Evolutionary conservation across 176 grass and related monocot species (phyloP).

Genomic region (Aegilops sharonensis): DNA sequence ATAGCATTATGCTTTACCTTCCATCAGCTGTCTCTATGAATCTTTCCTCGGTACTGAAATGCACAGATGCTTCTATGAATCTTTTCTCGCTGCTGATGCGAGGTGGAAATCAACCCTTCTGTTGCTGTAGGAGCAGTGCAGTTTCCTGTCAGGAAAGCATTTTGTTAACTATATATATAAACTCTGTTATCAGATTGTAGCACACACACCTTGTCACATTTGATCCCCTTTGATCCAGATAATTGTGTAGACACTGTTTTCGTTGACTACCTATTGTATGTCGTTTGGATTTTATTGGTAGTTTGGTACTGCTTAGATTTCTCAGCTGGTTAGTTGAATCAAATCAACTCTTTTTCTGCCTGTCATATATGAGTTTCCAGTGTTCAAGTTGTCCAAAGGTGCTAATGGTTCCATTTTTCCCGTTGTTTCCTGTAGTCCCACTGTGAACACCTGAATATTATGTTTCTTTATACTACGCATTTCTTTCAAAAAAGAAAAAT

Average conservation of each 20-base stretch:
- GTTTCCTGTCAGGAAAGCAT: background rate
- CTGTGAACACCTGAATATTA: constrained; percentile 12
- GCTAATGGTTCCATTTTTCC: constrained; percentile 2
- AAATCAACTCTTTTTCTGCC: background rate
- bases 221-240: background rate
- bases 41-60: background rate
- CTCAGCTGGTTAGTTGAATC: constrained; percentile 10
- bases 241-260: constrained; percentile 8
- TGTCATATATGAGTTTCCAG: constrained; percentile 15
- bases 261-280: background rate
- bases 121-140: constrained; percentile 9
- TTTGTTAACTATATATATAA: background rate
- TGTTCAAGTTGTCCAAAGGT: background rate
- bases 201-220: constrained; percentile 18
- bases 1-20: background rate
- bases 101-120: background rate
- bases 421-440: background rate
- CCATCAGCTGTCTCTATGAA: background rate
- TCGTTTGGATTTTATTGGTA: background rate
- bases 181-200: constrained; percentile 1
- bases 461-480: constrained; percentile 7
- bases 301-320: background rate
- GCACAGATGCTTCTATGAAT: background rate
- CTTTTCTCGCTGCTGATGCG: background rate
- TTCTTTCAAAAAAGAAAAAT: background rate